Conservation (phyloP, 305 asterid genomes). For the Ilex paraguariensis region DNA sequence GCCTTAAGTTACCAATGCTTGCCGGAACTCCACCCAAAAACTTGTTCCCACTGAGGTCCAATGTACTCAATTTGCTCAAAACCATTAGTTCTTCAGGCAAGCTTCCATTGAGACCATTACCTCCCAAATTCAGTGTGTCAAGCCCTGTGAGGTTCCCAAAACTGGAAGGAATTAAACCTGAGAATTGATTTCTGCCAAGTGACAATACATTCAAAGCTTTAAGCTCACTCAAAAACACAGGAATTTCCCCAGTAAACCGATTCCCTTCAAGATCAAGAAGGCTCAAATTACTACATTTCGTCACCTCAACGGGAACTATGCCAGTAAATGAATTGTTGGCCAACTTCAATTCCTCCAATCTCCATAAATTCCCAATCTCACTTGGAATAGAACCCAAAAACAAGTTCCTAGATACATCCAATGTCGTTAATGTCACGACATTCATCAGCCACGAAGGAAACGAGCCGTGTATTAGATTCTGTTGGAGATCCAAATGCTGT, state of each 20-base stretch:
- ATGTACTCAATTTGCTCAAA: constrained; percentile 43
- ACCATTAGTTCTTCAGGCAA: constrained; percentile 40
- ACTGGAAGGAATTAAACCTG: constrained; percentile 40
- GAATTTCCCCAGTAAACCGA: constrained; percentile 39
- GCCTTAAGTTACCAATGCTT: constrained; percentile 40
- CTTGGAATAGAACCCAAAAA: constrained; percentile 42
- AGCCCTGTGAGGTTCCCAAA: constrained; percentile 38
- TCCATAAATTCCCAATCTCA: constrained; percentile 36
- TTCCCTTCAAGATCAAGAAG: constrained; percentile 61
- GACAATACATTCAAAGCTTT: constrained; percentile 32
- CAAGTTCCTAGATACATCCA: constrained; percentile 60
- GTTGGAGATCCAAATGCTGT: constrained; percentile 51
- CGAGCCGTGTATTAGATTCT: constrained; percentile 35
- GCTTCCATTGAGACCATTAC: constrained; percentile 40
- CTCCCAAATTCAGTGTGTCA: constrained; percentile 41
- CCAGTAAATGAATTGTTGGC: constrained; percentile 51
- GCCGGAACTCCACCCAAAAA: constrained; percentile 42
- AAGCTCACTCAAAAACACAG: constrained; percentile 33
- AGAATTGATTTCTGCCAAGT: constrained; percentile 50
- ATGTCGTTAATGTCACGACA: constrained; percentile 29
- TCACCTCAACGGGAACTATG: constrained; percentile 36
- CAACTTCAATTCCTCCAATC: constrained; percentile 52
- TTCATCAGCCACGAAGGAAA: constrained; percentile 40
- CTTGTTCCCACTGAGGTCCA: constrained; percentile 54
- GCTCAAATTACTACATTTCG: constrained; percentile 35